These are phyloP conservation scores for Peziza echinospora DNA, from an alignment of 495 filamentous ascomycete genomes.

Conservation along the genomic window DNA sequence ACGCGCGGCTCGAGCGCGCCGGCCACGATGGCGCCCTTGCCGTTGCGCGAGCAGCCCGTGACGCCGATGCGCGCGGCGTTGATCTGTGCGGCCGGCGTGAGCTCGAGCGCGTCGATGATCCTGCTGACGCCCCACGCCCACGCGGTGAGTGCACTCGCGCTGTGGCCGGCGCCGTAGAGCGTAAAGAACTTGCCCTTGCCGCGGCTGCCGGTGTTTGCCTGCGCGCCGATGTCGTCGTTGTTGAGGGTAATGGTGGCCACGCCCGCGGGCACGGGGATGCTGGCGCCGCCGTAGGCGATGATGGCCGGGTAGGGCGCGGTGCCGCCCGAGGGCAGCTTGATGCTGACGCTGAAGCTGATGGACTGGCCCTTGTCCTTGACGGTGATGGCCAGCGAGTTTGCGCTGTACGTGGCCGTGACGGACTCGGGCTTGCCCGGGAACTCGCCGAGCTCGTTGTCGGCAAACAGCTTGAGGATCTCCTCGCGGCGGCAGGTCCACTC, in stretches of 20 bases:
- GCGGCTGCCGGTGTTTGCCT: slow-evolving; percentile 20
- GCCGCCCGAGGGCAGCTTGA: slow-evolving; percentile 20
- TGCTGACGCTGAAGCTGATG: slow-evolving; percentile 23
- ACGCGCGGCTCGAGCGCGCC: slow-evolving; percentile 30
- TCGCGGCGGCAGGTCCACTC: slow-evolving; percentile 30
- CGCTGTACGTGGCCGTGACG: slow-evolving; percentile 20
- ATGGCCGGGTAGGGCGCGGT: slow-evolving; percentile 27
- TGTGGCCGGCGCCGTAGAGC: slow-evolving; percentile 26
- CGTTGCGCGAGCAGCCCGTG: slow-evolving; percentile 33
- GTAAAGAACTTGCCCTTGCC: slow-evolving; percentile 30
- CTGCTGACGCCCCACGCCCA: slow-evolving; percentile 34
- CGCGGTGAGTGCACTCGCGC: slow-evolving; percentile 27
- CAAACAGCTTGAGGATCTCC: slow-evolving; percentile 30
- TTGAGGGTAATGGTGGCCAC: slow-evolving; percentile 28
- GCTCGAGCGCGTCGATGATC: slow-evolving; percentile 32
- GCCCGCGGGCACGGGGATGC: slow-evolving; percentile 25
- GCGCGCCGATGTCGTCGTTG: slow-evolving; percentile 28
- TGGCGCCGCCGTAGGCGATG: slow-evolving; percentile 26
- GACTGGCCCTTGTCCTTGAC: slow-evolving; percentile 25
- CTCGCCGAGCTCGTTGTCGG: slow-evolving; percentile 31
- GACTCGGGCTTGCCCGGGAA: slow-evolving; percentile 26
- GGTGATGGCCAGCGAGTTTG: slow-evolving; percentile 21
- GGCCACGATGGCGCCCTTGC: slow-evolving; percentile 32
- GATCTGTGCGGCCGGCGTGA: slow-evolving; percentile 21
- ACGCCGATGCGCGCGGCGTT: slow-evolving; percentile 28